Evolutionary conservation across 2,329 filamentous ascomycete species (phyloP).

Genomic region (Aspergillus sp.): DNA sequence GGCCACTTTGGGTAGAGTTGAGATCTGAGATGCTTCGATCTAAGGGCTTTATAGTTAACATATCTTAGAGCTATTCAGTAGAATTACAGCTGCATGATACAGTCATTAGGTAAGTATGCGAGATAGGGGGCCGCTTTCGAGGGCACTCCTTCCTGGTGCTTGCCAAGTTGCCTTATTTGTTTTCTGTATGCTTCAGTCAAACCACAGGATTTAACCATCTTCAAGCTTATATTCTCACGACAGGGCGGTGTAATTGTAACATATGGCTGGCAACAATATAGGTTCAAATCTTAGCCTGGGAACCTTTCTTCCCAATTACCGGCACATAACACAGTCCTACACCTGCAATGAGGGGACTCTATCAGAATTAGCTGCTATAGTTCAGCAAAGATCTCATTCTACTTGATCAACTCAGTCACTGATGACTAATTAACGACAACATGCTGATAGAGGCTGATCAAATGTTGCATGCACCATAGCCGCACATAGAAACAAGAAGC

Average conservation of each 20-base stretch:
- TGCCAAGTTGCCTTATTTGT: too few species aligned
- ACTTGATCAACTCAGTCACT: neutral
- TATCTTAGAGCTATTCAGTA: neutral
- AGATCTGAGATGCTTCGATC: neutral
- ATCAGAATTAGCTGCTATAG: neutral
- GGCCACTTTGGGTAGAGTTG: neutral
- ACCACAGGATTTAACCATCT: neutral
- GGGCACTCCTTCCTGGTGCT: too few species aligned
- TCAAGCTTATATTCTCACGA: neutral
- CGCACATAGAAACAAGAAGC: too few species aligned
- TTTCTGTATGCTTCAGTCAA: too few species aligned
- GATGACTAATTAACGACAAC: neutral
- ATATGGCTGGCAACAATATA: neutral
- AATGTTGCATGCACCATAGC: too few species aligned
- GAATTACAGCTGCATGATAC: neutral
- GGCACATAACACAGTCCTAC: neutral
- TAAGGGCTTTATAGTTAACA: neutral
- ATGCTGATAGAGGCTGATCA: too few species aligned
- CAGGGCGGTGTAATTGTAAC: neutral
- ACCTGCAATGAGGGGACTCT: neutral
- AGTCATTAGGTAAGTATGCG: too few species aligned
- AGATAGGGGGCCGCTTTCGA: too few species aligned
- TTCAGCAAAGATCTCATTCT: neutral
- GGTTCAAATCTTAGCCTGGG: neutral
- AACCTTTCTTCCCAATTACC: neutral